Conservation (phyloP, 2,329 filamentous ascomycete genomes). For the Botrytis porri region DNA sequence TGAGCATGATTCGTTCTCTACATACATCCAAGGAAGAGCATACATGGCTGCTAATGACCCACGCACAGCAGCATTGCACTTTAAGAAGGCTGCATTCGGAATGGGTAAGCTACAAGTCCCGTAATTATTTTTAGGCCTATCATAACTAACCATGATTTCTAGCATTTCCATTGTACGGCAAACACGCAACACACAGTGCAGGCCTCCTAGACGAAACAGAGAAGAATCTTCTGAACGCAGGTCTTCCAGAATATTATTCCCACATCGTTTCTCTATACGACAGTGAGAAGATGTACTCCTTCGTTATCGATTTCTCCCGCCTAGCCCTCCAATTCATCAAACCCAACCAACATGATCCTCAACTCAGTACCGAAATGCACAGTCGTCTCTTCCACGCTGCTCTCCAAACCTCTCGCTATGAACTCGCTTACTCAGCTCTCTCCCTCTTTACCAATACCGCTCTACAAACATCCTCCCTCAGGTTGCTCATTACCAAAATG, state of each 20-base stretch:
- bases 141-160: conserved; percentile 11
- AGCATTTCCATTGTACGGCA: conserved; percentile 32
- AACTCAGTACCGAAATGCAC: conserved; percentile 67
- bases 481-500: conserved; percentile 67
- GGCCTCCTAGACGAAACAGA: conserved; percentile 75
- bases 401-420: conserved; percentile 74
- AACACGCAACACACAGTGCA: conserved; percentile 49
- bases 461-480: conserved; percentile 69
- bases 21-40: conserved; percentile 82
- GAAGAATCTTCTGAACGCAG: conserved; percentile 65
- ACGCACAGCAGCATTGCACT: conserved; percentile 68
- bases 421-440: conserved; percentile 77
- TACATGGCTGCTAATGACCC: conserved; percentile 71
- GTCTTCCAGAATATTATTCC: conserved; percentile 78
- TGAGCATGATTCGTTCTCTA: conserved; percentile 59
- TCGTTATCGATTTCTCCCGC: conserved; percentile 79
- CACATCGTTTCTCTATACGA: conserved; percentile 85
- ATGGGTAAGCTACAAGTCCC: conserved; percentile 60
- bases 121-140: no score
- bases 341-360: conserved; percentile 18
- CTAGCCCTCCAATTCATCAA: conserved; percentile 64
- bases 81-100: conserved; percentile 78
- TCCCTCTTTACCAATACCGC: conserved; percentile 68
- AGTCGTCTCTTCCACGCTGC: conserved; percentile 81
- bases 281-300: conserved; percentile 69